These are phyloP conservation scores for Cutaneotrichosporon daszewskae DNA, from an alignment of 1,284 basidiomycete genomes.

Conservation along the genomic window DNA sequence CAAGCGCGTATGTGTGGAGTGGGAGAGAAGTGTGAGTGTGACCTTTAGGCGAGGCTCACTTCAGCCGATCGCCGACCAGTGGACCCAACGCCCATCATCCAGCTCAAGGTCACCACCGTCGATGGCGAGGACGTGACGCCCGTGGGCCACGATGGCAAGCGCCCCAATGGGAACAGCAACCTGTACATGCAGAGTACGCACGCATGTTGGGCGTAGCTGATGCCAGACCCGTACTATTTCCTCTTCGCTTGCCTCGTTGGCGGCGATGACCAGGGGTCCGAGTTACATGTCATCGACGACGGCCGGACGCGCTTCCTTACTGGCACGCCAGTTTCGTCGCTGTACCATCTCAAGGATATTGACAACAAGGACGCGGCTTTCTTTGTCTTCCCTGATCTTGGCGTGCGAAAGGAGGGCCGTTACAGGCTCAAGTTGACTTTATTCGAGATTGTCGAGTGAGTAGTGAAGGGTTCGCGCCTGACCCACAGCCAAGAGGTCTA, in stretches of 20 bases:
- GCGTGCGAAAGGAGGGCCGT: conserved; percentile 80
- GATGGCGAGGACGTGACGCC: conserved; percentile 47
- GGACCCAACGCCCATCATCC: conserved; percentile 94
- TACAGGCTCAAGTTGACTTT: conserved; percentile 81
- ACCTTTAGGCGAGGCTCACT: conserved; percentile 6
- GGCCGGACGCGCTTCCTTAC: conserved; percentile 54
- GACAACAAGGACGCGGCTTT: conserved; percentile 82
- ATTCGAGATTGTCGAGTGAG: conserved; percentile 76
- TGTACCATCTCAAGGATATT: conserved; percentile 93
- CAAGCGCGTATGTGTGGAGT: conserved; percentile 84
- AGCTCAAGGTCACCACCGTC: conserved; percentile 77
- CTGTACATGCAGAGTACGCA: conserved; percentile 45
- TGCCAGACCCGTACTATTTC: conserved; percentile 80
- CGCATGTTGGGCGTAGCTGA: not conserved
- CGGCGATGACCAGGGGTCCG: conserved; percentile 69
- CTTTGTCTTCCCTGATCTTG: conserved; percentile 83
- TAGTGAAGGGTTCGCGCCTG: conserved; percentile 57
- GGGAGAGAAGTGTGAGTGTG: conserved; percentile 66
- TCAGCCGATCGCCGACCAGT: conserved; percentile 86
- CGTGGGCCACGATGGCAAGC: conserved; percentile 7
- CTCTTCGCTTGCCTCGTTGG: conserved; percentile 85
- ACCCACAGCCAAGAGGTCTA: conserved; percentile 58
- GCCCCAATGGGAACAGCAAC: conserved; percentile 11
- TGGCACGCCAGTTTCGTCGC: conserved; percentile 66
- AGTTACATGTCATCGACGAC: conserved; percentile 87